Evolutionary conservation across 2,329 filamentous ascomycete genomes (phyloP), one percentile per base, ranked within the genome.

Genomic region (Trichoderma hamatum): DNA sequence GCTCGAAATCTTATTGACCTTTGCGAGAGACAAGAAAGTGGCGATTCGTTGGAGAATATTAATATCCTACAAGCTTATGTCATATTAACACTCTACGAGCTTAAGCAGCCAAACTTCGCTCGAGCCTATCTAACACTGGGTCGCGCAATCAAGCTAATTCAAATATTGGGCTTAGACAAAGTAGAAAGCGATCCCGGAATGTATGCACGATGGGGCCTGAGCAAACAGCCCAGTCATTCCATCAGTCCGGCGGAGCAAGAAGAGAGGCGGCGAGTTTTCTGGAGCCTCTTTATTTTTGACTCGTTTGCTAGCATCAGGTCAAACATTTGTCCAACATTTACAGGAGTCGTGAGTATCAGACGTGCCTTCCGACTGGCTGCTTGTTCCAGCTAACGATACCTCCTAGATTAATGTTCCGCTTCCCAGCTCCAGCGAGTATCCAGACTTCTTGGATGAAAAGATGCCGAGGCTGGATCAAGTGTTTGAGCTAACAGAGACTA

Each of bases 231-330:
- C 14, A 51, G 24, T 11, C 43, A 51, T 2, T 39, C 63, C 5
- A 60, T 36, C 2, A 60, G 62, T 51, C 71, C 68, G 71, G 58
- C 72, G 4, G 71, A 72, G 16, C 63, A 26, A 59, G 74, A 76
- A 28, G 73, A 75, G 59, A 68, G 68, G 26, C 71, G 74, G 1
- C 69, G 74, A 13, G 68, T 70, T 7, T 63, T 75, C 3, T 75
- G 74, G 74, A 63, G 68, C 21, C 70, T 75, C 5, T 75, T 72
- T 59, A 70, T 76, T 9, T 70, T 72, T 11, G 74, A 76, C 26
- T 43, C 52, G 3, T 70, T 67, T 63, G 52, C 68, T 3, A 58
- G 34, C 24, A n/a, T 67, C 5, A 46, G 54, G 39, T 26, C 43
- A 5, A 56, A 49, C 14, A 16, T n/a, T 7, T 21, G 54, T 28